Percentiles rank a stretch among this genome's conserved stretches.
phyloP scores from a whole-genome alignment of 1,284 basidiomycete genomes.

The Rhodotorula mucilaginosa region DNA sequence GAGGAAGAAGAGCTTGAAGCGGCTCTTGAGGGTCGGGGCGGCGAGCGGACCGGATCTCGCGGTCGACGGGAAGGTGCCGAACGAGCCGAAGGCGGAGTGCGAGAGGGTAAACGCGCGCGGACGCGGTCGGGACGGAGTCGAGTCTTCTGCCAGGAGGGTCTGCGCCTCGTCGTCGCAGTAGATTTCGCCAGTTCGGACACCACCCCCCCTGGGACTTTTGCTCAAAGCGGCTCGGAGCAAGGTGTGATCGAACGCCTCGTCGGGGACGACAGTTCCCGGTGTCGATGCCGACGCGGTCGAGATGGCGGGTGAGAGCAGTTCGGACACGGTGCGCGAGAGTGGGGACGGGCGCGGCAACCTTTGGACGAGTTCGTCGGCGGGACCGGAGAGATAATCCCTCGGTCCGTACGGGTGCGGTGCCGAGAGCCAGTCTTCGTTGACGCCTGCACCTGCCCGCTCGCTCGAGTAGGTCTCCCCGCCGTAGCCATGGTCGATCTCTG shows the following conservation, averaged over 20 bases:
- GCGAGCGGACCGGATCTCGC: conserved; percentile 43
- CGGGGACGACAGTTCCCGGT: not conserved
- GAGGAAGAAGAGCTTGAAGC: conserved; percentile 51
- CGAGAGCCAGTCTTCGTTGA: not conserved
- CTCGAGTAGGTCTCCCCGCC: conserved; percentile 26
- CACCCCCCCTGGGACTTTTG: not conserved
- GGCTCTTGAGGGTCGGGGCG: conserved; percentile 40
- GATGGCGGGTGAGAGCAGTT: conserved; percentile 35
- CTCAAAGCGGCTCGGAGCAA: not conserved
- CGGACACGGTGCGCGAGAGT: conserved; percentile 23
- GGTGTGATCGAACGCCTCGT: conserved; percentile 6
- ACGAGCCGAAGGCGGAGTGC: conserved; percentile 43
- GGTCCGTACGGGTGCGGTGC: conserved; percentile 2
- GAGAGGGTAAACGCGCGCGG: conserved; percentile 40
- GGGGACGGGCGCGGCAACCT: conserved; percentile 35
- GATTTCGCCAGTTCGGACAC: not conserved
- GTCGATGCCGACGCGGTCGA: conserved; percentile 24
- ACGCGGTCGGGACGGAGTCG: conserved; percentile 39
- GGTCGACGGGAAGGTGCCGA: conserved; percentile 44
- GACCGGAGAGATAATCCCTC: conserved; percentile 31
- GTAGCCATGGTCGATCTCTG: conserved; percentile 32
- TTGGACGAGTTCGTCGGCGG: conserved; percentile 33
- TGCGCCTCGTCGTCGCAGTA: not conserved
- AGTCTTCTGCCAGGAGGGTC: conserved; percentile 29
- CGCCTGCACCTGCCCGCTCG: not conserved